Conservation (phyloP, 805 yeast species). For the Candida namnaoensis region DNA sequence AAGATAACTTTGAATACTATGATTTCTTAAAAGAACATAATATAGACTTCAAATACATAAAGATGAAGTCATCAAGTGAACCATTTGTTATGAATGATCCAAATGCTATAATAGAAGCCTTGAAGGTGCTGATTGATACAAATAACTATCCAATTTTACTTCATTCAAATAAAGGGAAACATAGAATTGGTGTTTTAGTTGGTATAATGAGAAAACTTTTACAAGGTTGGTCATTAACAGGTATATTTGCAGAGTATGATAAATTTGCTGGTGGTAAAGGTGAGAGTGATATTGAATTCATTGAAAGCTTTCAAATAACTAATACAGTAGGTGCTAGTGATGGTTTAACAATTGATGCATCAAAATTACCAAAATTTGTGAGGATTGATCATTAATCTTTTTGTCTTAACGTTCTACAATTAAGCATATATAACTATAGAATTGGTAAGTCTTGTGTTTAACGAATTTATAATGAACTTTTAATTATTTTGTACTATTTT, state of each 20-base stretch:
- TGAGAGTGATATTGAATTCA: conserved; percentile 83
- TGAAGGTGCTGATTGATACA: conserved; percentile 46
- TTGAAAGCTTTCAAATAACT: conserved; percentile 58
- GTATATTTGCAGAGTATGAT: conserved; percentile 89
- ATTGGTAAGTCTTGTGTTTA: too few species aligned
- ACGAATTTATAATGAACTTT: too few species aligned
- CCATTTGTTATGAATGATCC: conserved; percentile 57
- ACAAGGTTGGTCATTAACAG: conserved; percentile 91
- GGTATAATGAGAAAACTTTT: conserved; percentile 79
- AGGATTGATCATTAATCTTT: conserved; percentile 6
- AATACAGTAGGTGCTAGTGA: conserved; percentile 21
- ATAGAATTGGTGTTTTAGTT: conserved; percentile 88
- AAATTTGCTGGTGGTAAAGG: conserved; percentile 92
- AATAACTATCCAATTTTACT: conserved; percentile 81
- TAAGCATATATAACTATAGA: too few species aligned
- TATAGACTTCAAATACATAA: conserved; percentile 49
- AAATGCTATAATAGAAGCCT: conserved; percentile 45
- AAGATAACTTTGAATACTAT: conserved; percentile 52
- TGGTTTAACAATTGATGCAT: conserved; percentile 35
- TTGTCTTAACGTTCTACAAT: too few species aligned
- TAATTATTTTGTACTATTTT: too few species aligned
- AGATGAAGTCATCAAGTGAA: conserved; percentile 68
- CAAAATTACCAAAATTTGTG: conserved; percentile 58
- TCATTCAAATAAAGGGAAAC: conserved; percentile 95
- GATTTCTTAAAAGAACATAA: conserved; percentile 54